A percentile compares a stretch with the other conserved stretches of the same genome.
Conservation (phyloP, 805 yeast genomes). For the Lachancea nothofagi region DNA sequence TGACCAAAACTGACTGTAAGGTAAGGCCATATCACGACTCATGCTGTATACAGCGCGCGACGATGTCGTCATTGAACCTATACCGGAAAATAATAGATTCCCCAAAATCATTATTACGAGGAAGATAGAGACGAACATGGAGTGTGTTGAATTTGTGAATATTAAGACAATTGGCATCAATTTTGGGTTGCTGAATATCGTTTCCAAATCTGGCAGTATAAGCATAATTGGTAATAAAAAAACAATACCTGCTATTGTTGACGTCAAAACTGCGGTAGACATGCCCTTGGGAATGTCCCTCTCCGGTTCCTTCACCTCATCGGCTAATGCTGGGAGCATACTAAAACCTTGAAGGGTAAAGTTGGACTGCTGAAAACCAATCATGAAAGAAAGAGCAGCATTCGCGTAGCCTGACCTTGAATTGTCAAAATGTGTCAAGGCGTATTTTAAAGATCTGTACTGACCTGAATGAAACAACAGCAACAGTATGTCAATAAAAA, state of each 20-base stretch:
- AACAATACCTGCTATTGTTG: constrained; percentile 63
- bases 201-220: constrained; percentile 60
- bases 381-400: constrained; percentile 59
- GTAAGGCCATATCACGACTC: constrained; percentile 79
- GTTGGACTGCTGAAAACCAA: constrained; percentile 73
- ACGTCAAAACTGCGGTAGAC: constrained; percentile 54
- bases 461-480: constrained; percentile 48
- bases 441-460: constrained; percentile 53
- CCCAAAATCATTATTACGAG: constrained; percentile 62
- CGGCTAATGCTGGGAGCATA: constrained; percentile 73
- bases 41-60: constrained; percentile 78
- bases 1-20: constrained; percentile 58
- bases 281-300: constrained; percentile 70
- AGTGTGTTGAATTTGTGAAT: constrained; percentile 64
- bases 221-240: constrained; percentile 67
- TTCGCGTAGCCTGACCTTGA: constrained; percentile 69
- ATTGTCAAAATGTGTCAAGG: constrained; percentile 64
- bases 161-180: constrained; percentile 76
- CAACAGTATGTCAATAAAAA: constrained; percentile 59
- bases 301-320: constrained; percentile 75
- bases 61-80: constrained; percentile 75
- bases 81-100: constrained; percentile 67
- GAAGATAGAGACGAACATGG: constrained; percentile 62
- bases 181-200: constrained; percentile 52
- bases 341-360: constrained; percentile 82